Base-by-base conservation (phyloP, 1,284 basidiomycete species). In the Ganoderma sinense region DNA sequence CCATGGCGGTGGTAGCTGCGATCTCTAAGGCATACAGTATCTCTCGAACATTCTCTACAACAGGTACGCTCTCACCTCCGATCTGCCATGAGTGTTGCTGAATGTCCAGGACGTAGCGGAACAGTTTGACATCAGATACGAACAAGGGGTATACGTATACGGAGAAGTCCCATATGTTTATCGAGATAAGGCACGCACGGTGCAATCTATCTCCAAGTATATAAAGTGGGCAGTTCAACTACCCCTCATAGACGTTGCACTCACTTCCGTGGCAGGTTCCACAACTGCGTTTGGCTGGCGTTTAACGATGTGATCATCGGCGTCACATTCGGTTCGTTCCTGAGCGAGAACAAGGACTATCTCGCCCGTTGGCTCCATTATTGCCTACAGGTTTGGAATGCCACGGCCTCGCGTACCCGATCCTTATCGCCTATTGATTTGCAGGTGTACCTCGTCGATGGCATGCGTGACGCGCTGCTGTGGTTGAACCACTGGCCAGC, bases 401-500 rank as follows among this genome's bases (percentile, higher is more conserved):
- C 1, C 48, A 14, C 18, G 1, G 14, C n/a, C 29, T 58, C 6
- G 18, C 43, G 18, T 14, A 29, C 4, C 33, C 20, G 3, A 33
- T 20, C 7, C 6, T 59, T 10, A 59, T n/a, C 11, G 11, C 11
- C 20, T 39, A 36, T 31, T n/a, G 13, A n/a, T 7, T 18, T 31
- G 26, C 73, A 88, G 87, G 74, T 73, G 18, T 81, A 84, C 53
- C 81, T 89, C 0, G 82, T 92, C 36, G 76, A 84, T 18, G 82
- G 84, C 65, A 78, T 92, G n/a, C 84, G 86, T 59, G 82, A 82
- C 23, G 84, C 87, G 0, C 83, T 98, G 1, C 75, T 85, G 1
- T 99, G 97, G 97, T 86, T 99, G 4, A 94, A 97, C 78, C 90
- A 93, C 68, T 99, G 98, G 97, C 97, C 97, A 0, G 95, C 93